Percentiles rank a stretch among this genome's conserved stretches.
These are phyloP conservation scores for Mortierella sp. DNA, from an alignment of 371 early-diverging fungal genomes.

Conservation along the genomic window DNA sequence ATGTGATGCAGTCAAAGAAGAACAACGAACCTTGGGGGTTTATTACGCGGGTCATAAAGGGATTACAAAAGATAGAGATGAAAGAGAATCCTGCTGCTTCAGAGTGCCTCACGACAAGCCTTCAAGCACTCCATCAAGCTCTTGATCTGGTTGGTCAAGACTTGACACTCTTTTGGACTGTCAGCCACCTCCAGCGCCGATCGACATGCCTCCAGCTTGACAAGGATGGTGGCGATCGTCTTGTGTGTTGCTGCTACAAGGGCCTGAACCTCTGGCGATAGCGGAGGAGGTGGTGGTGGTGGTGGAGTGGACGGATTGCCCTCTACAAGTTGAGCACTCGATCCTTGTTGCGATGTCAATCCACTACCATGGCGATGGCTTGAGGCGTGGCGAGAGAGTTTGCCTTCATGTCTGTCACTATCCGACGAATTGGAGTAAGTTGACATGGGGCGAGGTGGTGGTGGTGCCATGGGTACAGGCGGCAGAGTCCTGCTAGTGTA, in stretches of 20 bases:
- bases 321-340: background rate
- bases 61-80: too few species aligned
- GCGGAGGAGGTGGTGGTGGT: constrained; percentile 33
- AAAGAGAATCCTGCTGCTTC: too few species aligned
- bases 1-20: too few species aligned
- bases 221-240: constrained; percentile 47
- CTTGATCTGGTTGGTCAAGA: constrained; percentile 45
- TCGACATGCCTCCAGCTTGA: constrained; percentile 42
- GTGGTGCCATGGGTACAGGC: constrained; percentile 23
- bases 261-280: constrained; percentile 44
- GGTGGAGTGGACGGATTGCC: constrained; percentile 4
- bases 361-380: constrained; percentile 4
- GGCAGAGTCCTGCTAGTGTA: constrained; percentile 45
- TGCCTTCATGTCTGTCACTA: constrained; percentile 6
- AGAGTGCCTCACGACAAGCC: constrained; percentile 48
- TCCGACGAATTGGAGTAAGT: constrained; percentile 49
- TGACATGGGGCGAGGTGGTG: constrained; percentile 25
- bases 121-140: constrained; percentile 52
- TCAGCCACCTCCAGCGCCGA: constrained; percentile 44
- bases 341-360: background rate
- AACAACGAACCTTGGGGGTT: too few species aligned
- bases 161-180: constrained; percentile 46
- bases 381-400: constrained; percentile 7
- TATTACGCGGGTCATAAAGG: too few species aligned
- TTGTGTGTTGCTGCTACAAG: constrained; percentile 42